Conservation (phyloP, 78 protist genomes). For the Paulinella micropora region DNA sequence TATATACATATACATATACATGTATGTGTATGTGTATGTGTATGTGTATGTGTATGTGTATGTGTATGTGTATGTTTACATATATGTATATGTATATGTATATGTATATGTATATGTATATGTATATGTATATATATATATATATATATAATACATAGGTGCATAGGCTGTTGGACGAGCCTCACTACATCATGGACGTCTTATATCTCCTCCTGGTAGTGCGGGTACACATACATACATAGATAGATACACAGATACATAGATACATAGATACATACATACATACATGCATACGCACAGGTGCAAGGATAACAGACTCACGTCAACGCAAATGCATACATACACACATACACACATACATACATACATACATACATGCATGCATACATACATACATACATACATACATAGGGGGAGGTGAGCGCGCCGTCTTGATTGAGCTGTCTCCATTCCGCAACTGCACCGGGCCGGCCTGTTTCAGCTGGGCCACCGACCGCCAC, state of each 20-base stretch:
- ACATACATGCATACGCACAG: neutral
- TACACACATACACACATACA: neutral
- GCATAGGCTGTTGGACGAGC: neutral
- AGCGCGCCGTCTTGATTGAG: neutral
- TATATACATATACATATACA: no score
- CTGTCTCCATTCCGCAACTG: neutral
- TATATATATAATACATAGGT: neutral
- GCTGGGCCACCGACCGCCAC: neutral
- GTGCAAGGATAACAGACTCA: neutral
- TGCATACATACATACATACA: neutral
- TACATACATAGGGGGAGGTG: neutral
- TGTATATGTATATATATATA: neutral
- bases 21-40: no score
- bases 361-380: neutral
- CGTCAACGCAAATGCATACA: neutral
- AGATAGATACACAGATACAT: neutral
- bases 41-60: no score
- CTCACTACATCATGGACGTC: neutral
- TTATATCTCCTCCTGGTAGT: neutral
- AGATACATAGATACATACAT: neutral
- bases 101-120: neutral
- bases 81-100: no score
- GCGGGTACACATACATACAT: no score
- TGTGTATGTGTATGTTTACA: no score
- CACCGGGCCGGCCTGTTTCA: neutral